Evolutionary conservation across 106 monocot genomes (phyloP), one percentile per base, ranked within the genome.

Genomic region (Xerophyta viscosa): DNA sequence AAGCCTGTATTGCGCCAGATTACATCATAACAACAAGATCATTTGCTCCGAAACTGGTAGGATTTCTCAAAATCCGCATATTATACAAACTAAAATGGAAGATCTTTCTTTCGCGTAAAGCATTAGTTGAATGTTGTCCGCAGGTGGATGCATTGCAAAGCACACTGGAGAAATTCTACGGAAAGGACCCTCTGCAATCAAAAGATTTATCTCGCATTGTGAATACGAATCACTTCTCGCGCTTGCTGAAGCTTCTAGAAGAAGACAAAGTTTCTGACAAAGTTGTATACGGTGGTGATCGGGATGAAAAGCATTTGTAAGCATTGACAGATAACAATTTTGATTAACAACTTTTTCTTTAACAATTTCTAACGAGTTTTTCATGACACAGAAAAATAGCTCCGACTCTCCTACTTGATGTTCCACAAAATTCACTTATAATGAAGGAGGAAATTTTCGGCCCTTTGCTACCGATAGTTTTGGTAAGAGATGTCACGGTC

Each of bases 401-500:
- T 26, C 74, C 74, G 26, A 74, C 74, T 4, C 18, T 74, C 41
- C 36, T 74, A 43, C 53, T 74, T 6, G 74, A 74, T 21, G 62
- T 45, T 42, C 62, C 74, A 11, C 48, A 46, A 43, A 67, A 74
- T 56, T 55, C 74, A 18, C 41, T 62, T 18, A 60, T 67, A 12
- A 74, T 74, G 74, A 67, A 61, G 9, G 74, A 74, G 13, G 73
- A 73, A 50, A 64, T 71, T 23, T 71, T 71, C 26, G 73, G 73
- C 3, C 73, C 74, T 3, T 41, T 74, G n/a, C 56, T 74, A 20
- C 62, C 67, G n/a, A 67, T 74, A 15, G 20, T 67, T 31, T 47
- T 48, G 19, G 74, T 74, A 62, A 57, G 54, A n/a, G n/a, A n/a
- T n/a, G n/a, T n/a, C n/a, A n/a, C n/a, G n/a, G n/a, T n/a, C n/a